Evolutionary conservation across 208 protist genomes (phyloP).

Genomic region (Trichomonas tenax): DNA sequence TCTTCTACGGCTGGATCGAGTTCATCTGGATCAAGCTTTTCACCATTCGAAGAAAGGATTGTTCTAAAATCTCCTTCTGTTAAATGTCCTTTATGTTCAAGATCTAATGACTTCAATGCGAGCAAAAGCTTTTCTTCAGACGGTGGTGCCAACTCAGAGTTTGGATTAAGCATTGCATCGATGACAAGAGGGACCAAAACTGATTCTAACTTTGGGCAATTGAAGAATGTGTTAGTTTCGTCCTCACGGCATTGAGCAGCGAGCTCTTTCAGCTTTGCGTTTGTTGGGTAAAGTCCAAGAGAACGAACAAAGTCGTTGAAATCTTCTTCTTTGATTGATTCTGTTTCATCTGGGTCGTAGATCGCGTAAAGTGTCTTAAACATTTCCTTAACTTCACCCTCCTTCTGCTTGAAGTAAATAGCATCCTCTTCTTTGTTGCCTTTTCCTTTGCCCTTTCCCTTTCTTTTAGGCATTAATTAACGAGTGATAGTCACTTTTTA

Average conservation of each 20-base stretch:
- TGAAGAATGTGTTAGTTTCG: neutral
- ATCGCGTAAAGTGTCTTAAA: neutral
- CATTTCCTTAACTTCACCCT: neutral
- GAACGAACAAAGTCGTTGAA: neutral
- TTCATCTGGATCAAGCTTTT: neutral
- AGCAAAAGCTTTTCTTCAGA: neutral
- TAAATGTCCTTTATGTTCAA: conserved; percentile 14
- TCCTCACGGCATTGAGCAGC: neutral
- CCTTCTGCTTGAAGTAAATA: neutral
- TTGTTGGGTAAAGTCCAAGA: neutral
- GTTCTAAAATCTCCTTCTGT: neutral
- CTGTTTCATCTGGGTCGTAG: neutral
- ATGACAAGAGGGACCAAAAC: neutral
- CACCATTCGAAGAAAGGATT: neutral
- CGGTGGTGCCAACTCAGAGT: neutral
- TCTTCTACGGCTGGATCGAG: neutral
- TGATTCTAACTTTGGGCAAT: neutral
- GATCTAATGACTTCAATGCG: neutral
- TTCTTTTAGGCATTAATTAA: neutral
- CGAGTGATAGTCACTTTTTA: neutral
- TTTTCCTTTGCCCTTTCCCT: neutral
- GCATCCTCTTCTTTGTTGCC: neutral
- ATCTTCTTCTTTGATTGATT: neutral
- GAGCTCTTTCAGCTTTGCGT: neutral
- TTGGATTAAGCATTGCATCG: neutral